phyloP scores from a whole-genome alignment of 305 asterid species.

The Fraxinus greggii region DNA sequence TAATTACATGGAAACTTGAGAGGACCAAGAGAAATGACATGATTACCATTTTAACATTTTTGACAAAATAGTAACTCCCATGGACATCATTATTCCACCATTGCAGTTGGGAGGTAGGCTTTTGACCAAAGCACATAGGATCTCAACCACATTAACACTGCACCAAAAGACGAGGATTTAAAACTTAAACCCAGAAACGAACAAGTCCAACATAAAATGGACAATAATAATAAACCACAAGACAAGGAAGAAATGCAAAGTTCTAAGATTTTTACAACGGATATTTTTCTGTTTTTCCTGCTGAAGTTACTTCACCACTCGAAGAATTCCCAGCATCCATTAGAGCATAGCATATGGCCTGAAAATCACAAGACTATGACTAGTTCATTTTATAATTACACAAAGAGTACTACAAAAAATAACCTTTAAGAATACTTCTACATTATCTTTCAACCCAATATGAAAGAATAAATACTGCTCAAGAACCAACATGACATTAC shows the following conservation, averaged over 20 bases:
- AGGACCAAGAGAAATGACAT: not conserved
- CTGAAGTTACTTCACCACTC: constrained; percentile 35
- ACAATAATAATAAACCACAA: not conserved
- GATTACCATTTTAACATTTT: constrained; percentile 86
- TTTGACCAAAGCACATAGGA: constrained; percentile 70
- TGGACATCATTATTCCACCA: constrained; percentile 70
- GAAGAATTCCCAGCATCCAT: constrained; percentile 50
- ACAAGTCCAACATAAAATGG: not conserved
- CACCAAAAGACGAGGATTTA: constrained; percentile 32
- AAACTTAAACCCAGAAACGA: constrained; percentile 16
- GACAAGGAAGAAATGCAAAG: constrained; percentile 17
- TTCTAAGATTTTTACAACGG: constrained; percentile 40
- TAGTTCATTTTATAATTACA: not conserved
- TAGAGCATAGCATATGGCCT: constrained; percentile 79
- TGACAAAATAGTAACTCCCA: constrained; percentile 75
- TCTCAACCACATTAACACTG: constrained; percentile 78
- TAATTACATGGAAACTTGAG: constrained; percentile 17
- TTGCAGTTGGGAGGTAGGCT: constrained; percentile 52
- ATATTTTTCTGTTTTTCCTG: constrained; percentile 43
- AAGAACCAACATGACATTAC: not conserved
- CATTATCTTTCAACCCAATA: not conserved
- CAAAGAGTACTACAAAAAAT: not conserved
- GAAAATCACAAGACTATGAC: constrained; percentile 22
- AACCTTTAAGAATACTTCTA: not conserved
- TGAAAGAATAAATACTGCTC: not conserved